A percentile compares a stretch with the other conserved stretches of the same genome.
Conservation (phyloP, 257 asterid genomes). For the Penstemon newberryi region DNA sequence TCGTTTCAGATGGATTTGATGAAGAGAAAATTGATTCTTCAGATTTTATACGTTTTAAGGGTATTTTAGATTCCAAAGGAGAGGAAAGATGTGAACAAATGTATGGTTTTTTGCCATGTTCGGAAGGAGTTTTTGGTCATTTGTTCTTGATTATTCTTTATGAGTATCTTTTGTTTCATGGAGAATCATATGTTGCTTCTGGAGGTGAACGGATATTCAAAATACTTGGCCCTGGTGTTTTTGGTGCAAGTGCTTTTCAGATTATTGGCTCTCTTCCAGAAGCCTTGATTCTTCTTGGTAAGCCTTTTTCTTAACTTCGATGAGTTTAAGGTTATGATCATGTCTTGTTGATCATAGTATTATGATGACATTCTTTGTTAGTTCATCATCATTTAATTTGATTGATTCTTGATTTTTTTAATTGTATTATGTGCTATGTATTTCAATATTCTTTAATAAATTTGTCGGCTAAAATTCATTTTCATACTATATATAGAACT, state of each 20-base stretch:
- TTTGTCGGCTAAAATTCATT: no score
- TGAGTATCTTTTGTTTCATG: conserved; percentile 43
- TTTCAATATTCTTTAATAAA: no score
- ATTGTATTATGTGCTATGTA: no score
- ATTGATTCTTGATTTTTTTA: no score
- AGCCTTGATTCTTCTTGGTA: conserved; percentile 43
- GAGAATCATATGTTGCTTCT: conserved; percentile 38
- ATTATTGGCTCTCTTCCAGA: no score
- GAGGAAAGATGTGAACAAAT: conserved; percentile 36
- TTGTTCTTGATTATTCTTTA: conserved; percentile 43
- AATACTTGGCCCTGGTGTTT: conserved; percentile 52
- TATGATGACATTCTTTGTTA: no score
- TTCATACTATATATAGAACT: no score
- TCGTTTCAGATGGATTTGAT: conserved; percentile 27
- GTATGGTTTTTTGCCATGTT: conserved; percentile 49
- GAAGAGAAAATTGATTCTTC: background rate
- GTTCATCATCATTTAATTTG: no score
- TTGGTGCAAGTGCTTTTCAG: conserved; percentile 37
- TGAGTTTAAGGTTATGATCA: no score
- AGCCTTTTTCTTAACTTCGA: background rate
- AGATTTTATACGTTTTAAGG: conserved; percentile 18
- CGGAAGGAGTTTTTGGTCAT: conserved; percentile 35
- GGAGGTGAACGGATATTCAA: conserved; percentile 49
- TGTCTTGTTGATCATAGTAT: no score
- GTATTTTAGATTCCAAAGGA: background rate